Conservation (phyloP, 2,329 filamentous ascomycete species). For the Fusarium sublunatum region DNA sequence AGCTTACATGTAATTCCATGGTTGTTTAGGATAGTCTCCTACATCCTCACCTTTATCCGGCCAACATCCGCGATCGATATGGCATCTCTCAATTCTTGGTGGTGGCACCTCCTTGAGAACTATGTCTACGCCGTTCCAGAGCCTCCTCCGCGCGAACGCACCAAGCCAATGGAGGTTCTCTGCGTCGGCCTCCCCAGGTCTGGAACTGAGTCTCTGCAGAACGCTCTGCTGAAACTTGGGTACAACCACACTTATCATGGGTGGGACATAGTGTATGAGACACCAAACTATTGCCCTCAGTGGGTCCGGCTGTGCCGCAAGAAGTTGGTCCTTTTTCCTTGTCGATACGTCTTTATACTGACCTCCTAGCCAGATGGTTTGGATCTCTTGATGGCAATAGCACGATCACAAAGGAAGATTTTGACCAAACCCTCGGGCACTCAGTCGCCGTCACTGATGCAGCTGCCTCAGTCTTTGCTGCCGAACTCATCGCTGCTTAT, state of each 20-base stretch:
- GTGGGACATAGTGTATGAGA: slow-evolving; percentile 50
- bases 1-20: too few species aligned
- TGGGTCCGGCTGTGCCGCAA: slow-evolving; percentile 24
- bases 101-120: slow-evolving; percentile 18
- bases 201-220: slow-evolving; percentile 52
- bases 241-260: slow-evolving; percentile 51
- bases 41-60: too few species aligned
- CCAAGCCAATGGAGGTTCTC: slow-evolving; percentile 50
- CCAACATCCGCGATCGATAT: neutral
- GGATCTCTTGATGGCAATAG: slow-evolving; percentile 17
- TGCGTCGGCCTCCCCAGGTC: slow-evolving; percentile 50
- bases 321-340: slow-evolving; percentile 2
- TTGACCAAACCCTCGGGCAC: slow-evolving; percentile 28
- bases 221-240: slow-evolving; percentile 46
- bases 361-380: slow-evolving; percentile 19
- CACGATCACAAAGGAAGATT: slow-evolving; percentile 17
- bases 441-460: slow-evolving; percentile 28
- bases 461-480: slow-evolving; percentile 25
- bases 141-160: slow-evolving; percentile 40
- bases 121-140: slow-evolving; percentile 28
- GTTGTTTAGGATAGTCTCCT: too few species aligned
- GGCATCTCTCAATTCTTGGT: slow-evolving; percentile 23
- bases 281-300: slow-evolving; percentile 14
- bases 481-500: slow-evolving; percentile 30
- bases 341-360: neutral